Evolutionary conservation across 2,329 filamentous ascomycete species (phyloP).

Genomic region (Xylaria sp.): DNA sequence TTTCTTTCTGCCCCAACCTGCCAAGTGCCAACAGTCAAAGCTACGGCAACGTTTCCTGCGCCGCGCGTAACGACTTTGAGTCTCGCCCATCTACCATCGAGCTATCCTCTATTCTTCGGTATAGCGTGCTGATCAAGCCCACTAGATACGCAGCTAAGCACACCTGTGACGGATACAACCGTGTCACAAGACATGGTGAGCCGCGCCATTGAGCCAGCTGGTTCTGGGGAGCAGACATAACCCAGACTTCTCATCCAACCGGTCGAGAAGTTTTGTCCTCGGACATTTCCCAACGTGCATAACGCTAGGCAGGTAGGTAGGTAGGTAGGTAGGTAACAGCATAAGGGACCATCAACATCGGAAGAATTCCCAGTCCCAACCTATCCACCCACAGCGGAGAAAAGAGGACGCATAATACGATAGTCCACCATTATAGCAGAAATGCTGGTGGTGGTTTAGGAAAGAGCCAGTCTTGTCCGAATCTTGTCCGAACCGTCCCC

Average conservation of each 20-base stretch:
- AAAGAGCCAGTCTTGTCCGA: not conserved
- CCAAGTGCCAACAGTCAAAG: conserved; percentile 5
- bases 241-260: conserved; percentile 17
- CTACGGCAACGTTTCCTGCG: not conserved
- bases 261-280: conserved; percentile 18
- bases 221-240: not conserved
- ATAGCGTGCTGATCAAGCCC: conserved; percentile 1
- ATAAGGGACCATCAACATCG: not conserved
- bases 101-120: not conserved
- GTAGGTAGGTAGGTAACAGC: conserved; percentile 13
- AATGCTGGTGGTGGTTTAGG: too few species aligned
- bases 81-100: not conserved
- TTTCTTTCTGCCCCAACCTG: not conserved
- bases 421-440: conserved; percentile 2
- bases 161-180: conserved; percentile 13
- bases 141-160: not conserved
- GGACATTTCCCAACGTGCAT: conserved; percentile 26
- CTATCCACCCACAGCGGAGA: conserved; percentile 7
- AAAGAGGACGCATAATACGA: not conserved
- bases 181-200: conserved; percentile 17
- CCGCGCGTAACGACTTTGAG: conserved; percentile 5
- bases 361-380: not conserved
- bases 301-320: too few species aligned
- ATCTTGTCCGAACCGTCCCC: not conserved
- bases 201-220: conserved; percentile 1